phyloP scores from a whole-genome alignment of 495 filamentous ascomycete species.

The Astrothelium macrocarpum region DNA sequence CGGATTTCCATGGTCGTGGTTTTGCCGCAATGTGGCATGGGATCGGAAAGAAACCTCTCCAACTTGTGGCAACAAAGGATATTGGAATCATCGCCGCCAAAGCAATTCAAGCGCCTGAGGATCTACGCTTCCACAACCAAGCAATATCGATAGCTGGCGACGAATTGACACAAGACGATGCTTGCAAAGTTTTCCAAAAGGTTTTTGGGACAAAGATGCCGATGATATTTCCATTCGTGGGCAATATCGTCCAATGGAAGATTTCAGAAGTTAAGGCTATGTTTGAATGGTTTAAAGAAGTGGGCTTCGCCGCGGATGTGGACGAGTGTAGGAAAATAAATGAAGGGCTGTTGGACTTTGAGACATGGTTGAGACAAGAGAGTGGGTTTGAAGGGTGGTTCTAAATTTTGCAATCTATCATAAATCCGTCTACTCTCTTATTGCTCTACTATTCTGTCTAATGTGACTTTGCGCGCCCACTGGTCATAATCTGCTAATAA shows the following conservation, averaged over 20 bases:
- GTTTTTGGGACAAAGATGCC: constrained; percentile 16
- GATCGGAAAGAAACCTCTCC: constrained; percentile 11
- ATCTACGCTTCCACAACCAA: constrained; percentile 15
- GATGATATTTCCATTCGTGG: constrained; percentile 14
- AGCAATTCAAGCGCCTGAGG: constrained; percentile 22
- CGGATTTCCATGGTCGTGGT: constrained; percentile 22
- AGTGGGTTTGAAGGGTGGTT: constrained; percentile 4
- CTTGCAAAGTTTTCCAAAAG: constrained; percentile 17
- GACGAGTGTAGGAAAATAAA: neutral
- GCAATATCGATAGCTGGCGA: constrained; percentile 20
- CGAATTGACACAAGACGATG: constrained; percentile 13
- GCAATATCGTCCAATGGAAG: constrained; percentile 10
- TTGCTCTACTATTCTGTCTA: neutral
- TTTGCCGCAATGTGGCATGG: constrained; percentile 23
- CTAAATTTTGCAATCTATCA: neutral
- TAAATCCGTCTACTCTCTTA: neutral
- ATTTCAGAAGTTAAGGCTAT: constrained; percentile 18
- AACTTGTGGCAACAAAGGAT: constrained; percentile 28
- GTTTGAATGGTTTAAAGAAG: constrained; percentile 19
- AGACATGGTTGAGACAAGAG: neutral
- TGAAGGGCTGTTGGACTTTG: neutral
- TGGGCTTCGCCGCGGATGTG: constrained; percentile 15
- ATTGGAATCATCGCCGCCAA: constrained; percentile 33
- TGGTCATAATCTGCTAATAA: no score
- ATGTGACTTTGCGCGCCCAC: no score